Evolutionary conservation across 2,329 filamentous ascomycete species (phyloP), one percentile per base, ranked within the genome.

Genomic region (Rutstroemia sydowiana): DNA sequence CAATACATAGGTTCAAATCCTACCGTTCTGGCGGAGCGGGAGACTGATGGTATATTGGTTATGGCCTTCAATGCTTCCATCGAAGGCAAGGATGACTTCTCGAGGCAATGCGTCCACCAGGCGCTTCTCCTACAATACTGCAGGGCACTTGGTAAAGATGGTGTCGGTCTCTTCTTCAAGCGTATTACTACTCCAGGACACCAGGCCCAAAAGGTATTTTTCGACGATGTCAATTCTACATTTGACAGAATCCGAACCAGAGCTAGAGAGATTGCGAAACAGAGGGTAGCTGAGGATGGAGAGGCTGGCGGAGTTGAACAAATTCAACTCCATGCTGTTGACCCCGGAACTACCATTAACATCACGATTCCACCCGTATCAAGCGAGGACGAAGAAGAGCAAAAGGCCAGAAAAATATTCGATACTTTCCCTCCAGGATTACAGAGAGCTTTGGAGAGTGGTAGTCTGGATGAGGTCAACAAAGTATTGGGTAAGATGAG

Each of bases 261-360:
- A 55, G 75, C 74, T 14, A 73, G 72, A 57, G 75, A 78, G 49
- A 72, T 68, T 26, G 56, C 66, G 3, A 73, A 68, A 37, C 70
- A 72, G 54, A 63, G 68, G 34, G 75, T 74, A 37, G 79, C 79
- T 57, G 76, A 85, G 60, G 71, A 75, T 41, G 75, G 72, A 5
- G 74, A 74, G 18, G 73, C 73, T 7, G 80, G 76, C 21, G 88
- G 85, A 18, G 86, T 95, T 9, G 93, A 98, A 73, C 92, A 96
- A 70, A 98, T 98, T 61, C 95, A 98, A 70, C 78, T 98, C 43
- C 93, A 98, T 67, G 92, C 93, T 13, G 91, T 98, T 10, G 90
- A 96, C 68, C 92, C 92, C 0, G 87, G 86, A 44, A 96, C 92
- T 3, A 85, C 87, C 55, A 96, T 98, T 68, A 87, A 88, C 66